A percentile compares a stretch with the other conserved stretches of the same genome.
Evolutionary conservation across 192 early-diverging fungal genomes (phyloP).

Genomic region (Backusella liffmaniae): DNA sequence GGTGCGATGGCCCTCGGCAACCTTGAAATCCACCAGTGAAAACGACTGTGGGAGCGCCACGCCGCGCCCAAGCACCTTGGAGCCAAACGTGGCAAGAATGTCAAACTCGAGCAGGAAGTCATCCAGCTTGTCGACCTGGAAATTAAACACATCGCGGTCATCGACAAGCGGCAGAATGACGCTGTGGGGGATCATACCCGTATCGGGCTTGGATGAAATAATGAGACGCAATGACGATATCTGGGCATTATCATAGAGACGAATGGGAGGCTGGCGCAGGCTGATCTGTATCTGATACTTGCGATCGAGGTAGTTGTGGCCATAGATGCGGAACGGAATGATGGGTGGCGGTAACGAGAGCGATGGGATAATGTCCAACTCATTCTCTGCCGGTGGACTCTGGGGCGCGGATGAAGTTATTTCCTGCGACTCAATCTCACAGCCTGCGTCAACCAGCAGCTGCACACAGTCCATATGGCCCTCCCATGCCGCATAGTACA

Average conservation of each 20-base stretch:
- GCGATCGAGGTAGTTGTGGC: slow-evolving; percentile 95
- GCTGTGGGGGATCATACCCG: slow-evolving; percentile 85
- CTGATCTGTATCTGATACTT: slow-evolving; percentile 85
- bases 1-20: slow-evolving; percentile 32
- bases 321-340: slow-evolving; percentile 97
- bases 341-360: slow-evolving; percentile 96
- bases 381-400: slow-evolving; percentile 50
- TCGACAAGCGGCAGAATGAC: slow-evolving; percentile 88
- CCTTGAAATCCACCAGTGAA: slow-evolving; percentile 38
- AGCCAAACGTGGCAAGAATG: slow-evolving; percentile 96
- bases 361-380: slow-evolving; percentile 90
- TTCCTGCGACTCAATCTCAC: slow-evolving; percentile 20
- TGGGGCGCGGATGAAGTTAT: not conserved
- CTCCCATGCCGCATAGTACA: slow-evolving; percentile 92
- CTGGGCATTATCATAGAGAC: slow-evolving; percentile 59
- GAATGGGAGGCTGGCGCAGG: slow-evolving; percentile 53
- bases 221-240: slow-evolving; percentile 85
- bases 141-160: slow-evolving; percentile 77
- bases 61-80: slow-evolving; percentile 86
- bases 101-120: slow-evolving; percentile 90
- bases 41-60: slow-evolving; percentile 79
- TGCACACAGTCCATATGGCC: slow-evolving; percentile 84
- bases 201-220: slow-evolving; percentile 85
- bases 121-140: slow-evolving; percentile 75
- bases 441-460: slow-evolving; percentile 68